Evolutionary conservation across 257 asterid species (phyloP).

Genomic region (Nicotiana tomentosiformis): DNA sequence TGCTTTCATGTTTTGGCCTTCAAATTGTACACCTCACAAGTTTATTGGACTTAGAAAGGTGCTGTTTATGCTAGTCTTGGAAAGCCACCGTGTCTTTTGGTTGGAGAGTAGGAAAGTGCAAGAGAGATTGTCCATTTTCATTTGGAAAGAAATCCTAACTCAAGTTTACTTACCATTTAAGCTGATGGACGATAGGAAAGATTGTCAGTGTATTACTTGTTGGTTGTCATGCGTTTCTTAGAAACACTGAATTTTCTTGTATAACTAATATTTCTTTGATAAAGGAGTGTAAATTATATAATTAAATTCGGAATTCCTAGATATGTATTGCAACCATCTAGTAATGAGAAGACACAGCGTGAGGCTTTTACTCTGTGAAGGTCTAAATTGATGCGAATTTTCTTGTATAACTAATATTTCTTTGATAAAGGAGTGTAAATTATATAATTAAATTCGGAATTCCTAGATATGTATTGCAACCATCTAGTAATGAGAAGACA

Average conservation of each 20-base stretch:
- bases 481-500: neutral
- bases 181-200: neutral
- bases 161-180: neutral
- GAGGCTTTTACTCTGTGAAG: neutral
- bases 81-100: neutral
- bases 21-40: neutral
- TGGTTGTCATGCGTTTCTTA: neutral
- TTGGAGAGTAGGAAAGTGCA: neutral
- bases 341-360: neutral
- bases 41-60: neutral
- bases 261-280: neutral
- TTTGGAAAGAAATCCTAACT: neutral
- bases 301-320: neutral
- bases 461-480: neutral
- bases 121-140: neutral
- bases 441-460: neutral
- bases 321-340: neutral
- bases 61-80: neutral
- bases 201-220: neutral
- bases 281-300: neutral
- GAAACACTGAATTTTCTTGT: neutral
- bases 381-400: neutral
- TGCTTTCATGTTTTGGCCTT: slow-evolving; percentile 11
- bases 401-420: neutral
- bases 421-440: neutral